A percentile compares a stretch with the other conserved stretches of the same genome.
Conservation (phyloP, 352 stramenopile genomes). For the Phytophthora pseudosyringae region DNA sequence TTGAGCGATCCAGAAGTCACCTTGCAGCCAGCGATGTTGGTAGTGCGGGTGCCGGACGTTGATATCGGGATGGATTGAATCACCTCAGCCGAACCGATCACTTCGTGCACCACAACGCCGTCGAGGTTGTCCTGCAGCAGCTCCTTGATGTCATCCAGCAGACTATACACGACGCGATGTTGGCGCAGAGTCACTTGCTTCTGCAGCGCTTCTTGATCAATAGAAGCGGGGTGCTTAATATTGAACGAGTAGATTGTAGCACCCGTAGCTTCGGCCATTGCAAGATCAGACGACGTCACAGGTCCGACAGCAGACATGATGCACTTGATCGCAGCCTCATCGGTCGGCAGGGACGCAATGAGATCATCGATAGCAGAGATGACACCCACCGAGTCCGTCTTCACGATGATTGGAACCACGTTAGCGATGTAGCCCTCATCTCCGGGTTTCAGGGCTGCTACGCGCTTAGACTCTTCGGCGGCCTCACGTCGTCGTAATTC, state of each 20-base stretch:
- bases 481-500: constrained; percentile 71
- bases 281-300: constrained; percentile 86
- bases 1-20: constrained; percentile 95
- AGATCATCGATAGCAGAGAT: constrained; percentile 94
- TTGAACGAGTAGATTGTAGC: constrained; percentile 92
- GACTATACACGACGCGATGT: constrained; percentile 89
- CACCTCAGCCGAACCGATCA: constrained; percentile 80
- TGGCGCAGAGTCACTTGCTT: constrained; percentile 75
- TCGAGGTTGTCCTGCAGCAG: constrained; percentile 74
- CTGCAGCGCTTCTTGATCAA: constrained; percentile 83
- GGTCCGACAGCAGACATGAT: constrained; percentile 84
- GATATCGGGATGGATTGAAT: constrained; percentile 89
- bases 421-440: constrained; percentile 90
- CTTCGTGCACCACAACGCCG: constrained; percentile 64
- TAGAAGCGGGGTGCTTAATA: constrained; percentile 72
- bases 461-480: constrained; percentile 70
- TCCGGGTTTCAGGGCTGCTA: constrained; percentile 71
- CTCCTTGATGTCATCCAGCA: constrained; percentile 90
- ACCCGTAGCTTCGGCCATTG: constrained; percentile 80
- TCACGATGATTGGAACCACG: constrained; percentile 97
- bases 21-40: constrained; percentile 95
- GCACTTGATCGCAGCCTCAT: constrained; percentile 82
- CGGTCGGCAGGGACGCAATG: constrained; percentile 69
- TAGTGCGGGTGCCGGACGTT: constrained; percentile 82
- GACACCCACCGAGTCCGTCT: constrained; percentile 98